These are phyloP conservation scores for Aureobasidium sp. DNA, from an alignment of 2,329 filamentous ascomycete genomes.

Conservation along the genomic window DNA sequence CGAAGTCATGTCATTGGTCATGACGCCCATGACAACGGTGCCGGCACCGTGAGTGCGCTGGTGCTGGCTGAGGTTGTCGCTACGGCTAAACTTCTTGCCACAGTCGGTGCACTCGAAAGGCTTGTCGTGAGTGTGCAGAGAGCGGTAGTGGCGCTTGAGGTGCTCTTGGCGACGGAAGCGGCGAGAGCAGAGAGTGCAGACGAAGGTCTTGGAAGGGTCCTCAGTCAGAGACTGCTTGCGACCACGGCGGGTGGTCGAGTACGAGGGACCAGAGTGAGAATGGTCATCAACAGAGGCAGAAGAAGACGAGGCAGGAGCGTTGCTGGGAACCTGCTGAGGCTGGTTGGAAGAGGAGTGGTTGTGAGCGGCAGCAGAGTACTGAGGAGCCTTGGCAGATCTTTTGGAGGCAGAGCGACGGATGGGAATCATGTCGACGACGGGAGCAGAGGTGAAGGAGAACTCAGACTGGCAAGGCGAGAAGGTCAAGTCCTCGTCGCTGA, in stretches of 20 bases:
- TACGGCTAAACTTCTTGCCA: conserved; percentile 98
- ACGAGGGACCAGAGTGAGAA: conserved; percentile 19
- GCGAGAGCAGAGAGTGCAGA: conserved; percentile 91
- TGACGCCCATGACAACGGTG: conserved; percentile 81
- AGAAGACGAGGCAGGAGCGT: conserved; percentile 16
- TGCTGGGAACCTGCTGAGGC: conserved; percentile 23
- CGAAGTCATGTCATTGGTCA: conserved; percentile 33
- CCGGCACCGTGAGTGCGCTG: conserved; percentile 86
- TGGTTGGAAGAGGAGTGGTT: conserved; percentile 29
- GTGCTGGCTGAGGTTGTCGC: conserved; percentile 95
- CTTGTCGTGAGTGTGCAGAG: conserved; percentile 97
- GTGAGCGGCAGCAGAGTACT: conserved; percentile 38
- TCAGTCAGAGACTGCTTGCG: conserved; percentile 98
- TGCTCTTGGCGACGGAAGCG: conserved; percentile 98
- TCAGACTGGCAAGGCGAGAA: conserved; percentile 15
- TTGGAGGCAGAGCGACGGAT: conserved; percentile 15
- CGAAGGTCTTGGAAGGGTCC: conserved; percentile 96
- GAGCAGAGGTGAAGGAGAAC: conserved; percentile 14
- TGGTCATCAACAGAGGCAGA: conserved; percentile 16
- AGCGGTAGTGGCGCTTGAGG: conserved; percentile 96
- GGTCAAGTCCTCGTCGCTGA: conserved; percentile 58
- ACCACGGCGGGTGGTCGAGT: conserved; percentile 76
- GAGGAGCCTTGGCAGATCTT: conserved; percentile 25
- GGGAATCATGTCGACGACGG: conserved; percentile 11
- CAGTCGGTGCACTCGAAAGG: conserved; percentile 97